Base-by-base conservation (phyloP, 805 yeast species). In the Metschnikowia shivogae region DNA sequence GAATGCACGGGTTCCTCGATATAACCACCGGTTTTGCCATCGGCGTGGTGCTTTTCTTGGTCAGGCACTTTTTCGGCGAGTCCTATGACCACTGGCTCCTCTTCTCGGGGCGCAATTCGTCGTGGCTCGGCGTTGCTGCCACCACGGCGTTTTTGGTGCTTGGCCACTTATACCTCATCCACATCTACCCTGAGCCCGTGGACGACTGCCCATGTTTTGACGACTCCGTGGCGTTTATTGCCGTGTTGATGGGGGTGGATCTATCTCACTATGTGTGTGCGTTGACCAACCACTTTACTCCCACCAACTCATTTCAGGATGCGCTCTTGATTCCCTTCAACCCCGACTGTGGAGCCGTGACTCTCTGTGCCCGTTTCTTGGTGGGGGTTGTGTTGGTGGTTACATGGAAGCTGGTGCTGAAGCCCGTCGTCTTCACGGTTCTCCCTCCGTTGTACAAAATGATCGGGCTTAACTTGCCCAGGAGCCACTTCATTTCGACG, bases 151-250 rank as follows among this genome's bases (percentile, higher is more conserved):
- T 73, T 1, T 57, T 80, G 1, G 55, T 70, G 0, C 54, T 70
- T 20, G 70, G 75, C 1, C 73, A 74, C 54, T 59, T 83, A 36
- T 49, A 66, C 1, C 56, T 85, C 29, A 75, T 90, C 19, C 81
- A 84, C 55, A 63, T 73, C 34, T 96, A 89, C 64, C 86, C 89
- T 0, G 80, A 77, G 46, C 98, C 98, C 1, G 81, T 86, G 17
- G 99, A 93, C 56, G 85, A 83, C 53, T 92, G 99, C 60, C 99
- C 99, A 1, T 93, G 99, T 62, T 92, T 84, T 59, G 97, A 90
- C 58, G 99, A 92, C 61, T 81, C 89, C 14, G 96, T 92, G 27
- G 95, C 98, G 5, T 92, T 92, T 57, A 69, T 90, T 42, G 96
- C 96, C 3, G 97, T 90, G 35, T 70, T 89, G 12, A 67, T 81